Percentiles rank a stretch among this genome's conserved stretches.
Conservation (phyloP, 169 alveolate species). For the Perkinsus chesapeaki region DNA sequence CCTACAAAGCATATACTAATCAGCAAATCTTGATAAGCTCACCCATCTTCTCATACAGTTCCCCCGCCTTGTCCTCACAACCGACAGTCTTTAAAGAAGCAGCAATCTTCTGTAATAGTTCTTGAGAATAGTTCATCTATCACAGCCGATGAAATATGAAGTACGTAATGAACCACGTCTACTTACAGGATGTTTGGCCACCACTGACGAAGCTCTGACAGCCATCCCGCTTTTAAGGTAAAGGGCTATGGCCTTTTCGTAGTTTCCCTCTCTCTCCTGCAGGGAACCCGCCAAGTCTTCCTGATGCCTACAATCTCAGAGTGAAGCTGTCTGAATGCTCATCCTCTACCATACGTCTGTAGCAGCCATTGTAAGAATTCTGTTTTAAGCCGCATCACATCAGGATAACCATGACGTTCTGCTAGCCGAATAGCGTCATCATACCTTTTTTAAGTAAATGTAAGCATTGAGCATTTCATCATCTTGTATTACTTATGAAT, state of each 20-base stretch:
- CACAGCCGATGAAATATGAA: neutral
- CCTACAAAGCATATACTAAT: slow-evolving; percentile 6
- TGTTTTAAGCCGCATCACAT: slow-evolving; percentile 65
- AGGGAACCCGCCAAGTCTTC: slow-evolving; percentile 85
- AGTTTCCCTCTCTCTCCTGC: slow-evolving; percentile 79
- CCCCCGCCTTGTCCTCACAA: slow-evolving; percentile 85
- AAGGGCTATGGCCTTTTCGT: slow-evolving; percentile 68
- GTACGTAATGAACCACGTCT: slow-evolving; percentile 14
- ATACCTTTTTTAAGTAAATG: slow-evolving; percentile 1
- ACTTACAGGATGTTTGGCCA: slow-evolving; percentile 26
- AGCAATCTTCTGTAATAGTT: slow-evolving; percentile 64
- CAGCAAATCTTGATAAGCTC: neutral
- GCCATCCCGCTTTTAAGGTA: slow-evolving; percentile 83
- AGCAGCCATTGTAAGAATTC: slow-evolving; percentile 78
- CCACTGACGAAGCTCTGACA: slow-evolving; percentile 78
- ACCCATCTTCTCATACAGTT: slow-evolving; percentile 73
- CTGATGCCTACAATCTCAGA: slow-evolving; percentile 37
- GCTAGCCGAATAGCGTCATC: slow-evolving; percentile 77
- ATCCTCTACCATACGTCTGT: slow-evolving; percentile 12
- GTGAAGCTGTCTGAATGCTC: slow-evolving; percentile 23
- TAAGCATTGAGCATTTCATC: neutral
- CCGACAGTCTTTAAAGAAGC: slow-evolving; percentile 59
- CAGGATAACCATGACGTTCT: slow-evolving; percentile 78
- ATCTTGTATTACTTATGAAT: slow-evolving; percentile 77
- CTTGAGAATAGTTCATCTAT: slow-evolving; percentile 47